Base-by-base conservation (phyloP, 306 rosid species). In the Cucurbita argyrosperma region DNA sequence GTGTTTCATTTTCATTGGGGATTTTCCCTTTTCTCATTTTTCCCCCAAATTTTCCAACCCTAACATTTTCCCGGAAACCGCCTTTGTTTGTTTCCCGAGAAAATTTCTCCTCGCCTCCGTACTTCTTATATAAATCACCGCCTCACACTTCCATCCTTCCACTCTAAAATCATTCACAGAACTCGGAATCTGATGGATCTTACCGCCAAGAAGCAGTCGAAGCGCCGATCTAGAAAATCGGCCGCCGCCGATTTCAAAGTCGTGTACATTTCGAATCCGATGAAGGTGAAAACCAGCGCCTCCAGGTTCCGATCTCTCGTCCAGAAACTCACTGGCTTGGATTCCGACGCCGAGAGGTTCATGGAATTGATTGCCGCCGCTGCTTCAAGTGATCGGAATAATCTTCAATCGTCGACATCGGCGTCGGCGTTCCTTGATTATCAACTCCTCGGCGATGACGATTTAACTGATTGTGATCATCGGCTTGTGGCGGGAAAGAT, bases 301-400 rank as follows among this genome's bases (percentile, higher is more conserved):
- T 83, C 97, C 0, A 85, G 88, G 76, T 92, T 92, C 60, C 83
- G 97, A 76, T 89, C 96, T 10, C 89, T 92, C 21, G 97, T 92
- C 26, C 97, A 92, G 78, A 89, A 92, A 71, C 92, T 92, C 76
- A 92, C 97, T 4, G 97, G 97, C 4, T 80, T 68, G 81, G 79
- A 92, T 72, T 92, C 97, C 51, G 89, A 89, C 49, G 87, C 89
- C 15, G 91, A 84, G 38, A 83, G 89, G 8, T 78, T 76, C 76
- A 70, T 82, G 82, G 86, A 87, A 66, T 76, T 70, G 26, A 54
- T 76, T 61, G 61, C 11, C 12, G 40, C 42, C 0, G 40, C 46
- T 2, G 10, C 35, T 3, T 30, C 35, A 3, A 30, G 10, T 12
- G 60, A 50, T 70, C 47, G 74, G 72, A 23, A 13, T 2, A 15